Evolutionary conservation across 2,329 filamentous ascomycete genomes (phyloP), one percentile per base, ranked within the genome.

Genomic region (Trichoderma semiorbis): DNA sequence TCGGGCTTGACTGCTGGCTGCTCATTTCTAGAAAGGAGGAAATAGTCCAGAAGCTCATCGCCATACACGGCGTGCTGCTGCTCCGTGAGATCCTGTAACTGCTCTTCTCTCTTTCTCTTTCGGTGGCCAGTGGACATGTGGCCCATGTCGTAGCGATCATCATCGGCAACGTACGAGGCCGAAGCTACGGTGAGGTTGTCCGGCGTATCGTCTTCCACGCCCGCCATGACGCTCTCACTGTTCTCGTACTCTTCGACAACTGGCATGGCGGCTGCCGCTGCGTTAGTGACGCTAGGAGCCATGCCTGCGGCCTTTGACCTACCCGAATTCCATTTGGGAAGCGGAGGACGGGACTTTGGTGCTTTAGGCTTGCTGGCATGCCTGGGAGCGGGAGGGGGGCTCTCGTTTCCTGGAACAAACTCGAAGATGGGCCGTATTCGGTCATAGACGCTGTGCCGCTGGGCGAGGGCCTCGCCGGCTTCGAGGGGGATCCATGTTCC

Each of bases 401-500:
- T 98, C 78, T 92, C 88, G 79, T 94, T 91, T 72, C 95, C 95
- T 0, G 94, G 89, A 0, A 92, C 88, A 79, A 90, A 99, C 80
- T 98, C 93, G 82, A 99, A 97, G 75, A 99, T 97, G 66, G 91
- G 91, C 64, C 88, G 87, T 74, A 99, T 86, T 77, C 94, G 93
- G 55, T 97, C 92, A 76, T 94, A 90, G 67, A 97, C 88, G 74
- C 92, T 93, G 81, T 98, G 97, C 76, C 95, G 92, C 76, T 92
- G 90, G 43, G 96, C 96, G 39, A 99, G 90, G 73, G 89, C 84
- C 76, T 94, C 90, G 71, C 94, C 96, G 74, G 93, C 90, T 16
- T 91, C 87, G 8, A 99, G 88, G 8, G 96, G 96, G 64, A 99
- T 96, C 95, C 96, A 99, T 65, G 96, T 99, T 78, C 96, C 95